These are phyloP conservation scores for Coprinopsis sp. DNA, from an alignment of 768 basidiomycete genomes.

Conservation along the genomic window DNA sequence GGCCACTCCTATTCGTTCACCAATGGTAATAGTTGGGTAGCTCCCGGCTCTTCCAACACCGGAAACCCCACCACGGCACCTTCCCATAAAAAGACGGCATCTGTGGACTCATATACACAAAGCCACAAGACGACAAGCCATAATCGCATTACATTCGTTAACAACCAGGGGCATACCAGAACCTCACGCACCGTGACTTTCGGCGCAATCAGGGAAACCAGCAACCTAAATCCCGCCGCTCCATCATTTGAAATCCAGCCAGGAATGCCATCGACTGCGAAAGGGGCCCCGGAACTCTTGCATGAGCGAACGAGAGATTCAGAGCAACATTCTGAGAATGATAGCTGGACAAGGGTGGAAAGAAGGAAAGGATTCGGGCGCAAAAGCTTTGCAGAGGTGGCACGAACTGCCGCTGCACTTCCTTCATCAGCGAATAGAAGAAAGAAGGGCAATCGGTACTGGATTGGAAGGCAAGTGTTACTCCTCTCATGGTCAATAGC, in stretches of 20 bases:
- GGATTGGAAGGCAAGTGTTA: background rate
- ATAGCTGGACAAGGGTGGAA: constrained; percentile 5
- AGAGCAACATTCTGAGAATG: no score
- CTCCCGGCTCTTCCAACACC: no score
- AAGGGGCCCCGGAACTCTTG: background rate
- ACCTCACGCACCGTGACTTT: background rate
- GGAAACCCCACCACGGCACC: background rate
- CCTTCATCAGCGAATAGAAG: background rate
- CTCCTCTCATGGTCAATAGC: background rate
- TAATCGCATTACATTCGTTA: background rate
- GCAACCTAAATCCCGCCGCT: background rate
- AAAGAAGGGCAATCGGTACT: background rate
- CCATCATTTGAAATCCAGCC: background rate
- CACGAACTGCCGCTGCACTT: background rate
- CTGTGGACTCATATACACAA: background rate
- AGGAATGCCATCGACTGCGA: background rate
- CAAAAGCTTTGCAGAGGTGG: background rate
- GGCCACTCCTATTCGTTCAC: no score
- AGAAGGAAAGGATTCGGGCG: constrained; percentile 3
- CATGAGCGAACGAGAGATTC: background rate
- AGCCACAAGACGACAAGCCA: background rate
- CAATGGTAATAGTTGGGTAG: no score
- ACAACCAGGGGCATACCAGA: background rate
- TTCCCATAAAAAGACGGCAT: background rate
- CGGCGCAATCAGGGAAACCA: background rate